Evolutionary conservation across 2,329 filamentous ascomycete genomes (phyloP), one percentile per base, ranked within the genome.

Genomic region (Aspergillus aculeatinus): DNA sequence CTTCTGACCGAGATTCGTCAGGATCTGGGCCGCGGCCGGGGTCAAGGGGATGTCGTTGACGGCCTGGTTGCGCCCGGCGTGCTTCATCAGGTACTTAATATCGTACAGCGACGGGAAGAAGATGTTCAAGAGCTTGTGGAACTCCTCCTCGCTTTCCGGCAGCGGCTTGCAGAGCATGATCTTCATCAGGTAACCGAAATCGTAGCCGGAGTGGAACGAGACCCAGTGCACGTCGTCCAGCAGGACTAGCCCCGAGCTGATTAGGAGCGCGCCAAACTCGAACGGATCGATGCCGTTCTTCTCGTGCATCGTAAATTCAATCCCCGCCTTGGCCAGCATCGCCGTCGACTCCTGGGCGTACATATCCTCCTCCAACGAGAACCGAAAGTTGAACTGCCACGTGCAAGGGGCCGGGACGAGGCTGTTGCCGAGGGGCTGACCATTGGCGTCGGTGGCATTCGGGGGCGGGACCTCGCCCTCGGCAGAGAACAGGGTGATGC

Each of bases 381-480:
- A 99, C 69, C 93, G 89, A 79, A 99, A 99, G 82, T 99, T 98
- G 83, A 99, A 99, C 68, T 97, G 94, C 95, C 95, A 99, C 19
- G 94, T 96, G 73, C 90, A 96, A 16, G 91, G 94, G 60, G 92
- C 87, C 39, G 76, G 76, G n/a, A 81, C 73, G 57, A 84, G 78
- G 64, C 81, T 82, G 63, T 81, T 82, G 21, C 76, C 78, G 64
- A 84, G 83, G 27, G 77, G 76, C 64, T 80, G 78, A 48, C 81
- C 76, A 63, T 80, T 79, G 57, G 81, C 76, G 61, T 85, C 73
- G 31, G 80, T 79, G 25, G 87, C 86, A 65, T 88, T 86, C 11
- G 89, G 83, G 2, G 92, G 91, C 1, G 92, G 91, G 2, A 92
- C 87, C 67, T 98, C 91, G 61, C 95, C 95, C 63, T 96, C 89